Base-by-base conservation (phyloP, 345 rosid species). In the Fremontodendron californicum region DNA sequence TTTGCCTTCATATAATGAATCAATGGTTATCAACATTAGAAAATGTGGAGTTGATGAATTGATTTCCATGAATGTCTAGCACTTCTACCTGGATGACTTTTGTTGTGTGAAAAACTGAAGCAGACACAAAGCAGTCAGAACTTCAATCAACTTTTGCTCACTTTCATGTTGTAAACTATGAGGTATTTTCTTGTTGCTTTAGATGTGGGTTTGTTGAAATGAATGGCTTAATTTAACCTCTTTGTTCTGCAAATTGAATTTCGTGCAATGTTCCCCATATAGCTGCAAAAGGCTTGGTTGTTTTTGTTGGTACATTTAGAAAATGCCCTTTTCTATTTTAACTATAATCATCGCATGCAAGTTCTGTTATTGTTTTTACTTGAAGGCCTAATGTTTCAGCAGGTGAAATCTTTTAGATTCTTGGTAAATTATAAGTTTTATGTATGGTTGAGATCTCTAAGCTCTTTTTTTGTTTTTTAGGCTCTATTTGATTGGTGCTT, bases 41-140 rank as follows among this genome's bases (percentile, higher is more conserved):
- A 78, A 82, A 42, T 93, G 97, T 71, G 86, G 86, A 51, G 49
- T 12, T 4, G 74, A 82, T 49, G 97, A 93, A 78, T 78, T 88
- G 62, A 89, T 90, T 76, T 85, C 91, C 51, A 90, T 92, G 94
- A 80, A 77, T 43, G 93, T 31, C 7, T 89, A 88, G 78, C 29
- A 18, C 60, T 67, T 69, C 71, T 51, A 19, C 49, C 64, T 25
- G 25, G 77, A 68, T 75, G 62, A 37, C 31, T 80, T 55, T 71
- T 78, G 77, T 33, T 37, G 23, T 10, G 11, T 35, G 8, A 71
- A 71, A 71, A 49, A 51, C 9, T 31, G 63, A 72, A 72, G 43
- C 63, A 63, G 76, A 70, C 29, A 76, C 42, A 42, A 19, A 40
- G 49, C 27, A n/a, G 3, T 15, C 6, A 4, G 49, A 43, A 37